Evolutionary conservation across 1,284 basidiomycete genomes (phyloP), one percentile per base, ranked within the genome.

Genomic region (Cryptococcus sp.): DNA sequence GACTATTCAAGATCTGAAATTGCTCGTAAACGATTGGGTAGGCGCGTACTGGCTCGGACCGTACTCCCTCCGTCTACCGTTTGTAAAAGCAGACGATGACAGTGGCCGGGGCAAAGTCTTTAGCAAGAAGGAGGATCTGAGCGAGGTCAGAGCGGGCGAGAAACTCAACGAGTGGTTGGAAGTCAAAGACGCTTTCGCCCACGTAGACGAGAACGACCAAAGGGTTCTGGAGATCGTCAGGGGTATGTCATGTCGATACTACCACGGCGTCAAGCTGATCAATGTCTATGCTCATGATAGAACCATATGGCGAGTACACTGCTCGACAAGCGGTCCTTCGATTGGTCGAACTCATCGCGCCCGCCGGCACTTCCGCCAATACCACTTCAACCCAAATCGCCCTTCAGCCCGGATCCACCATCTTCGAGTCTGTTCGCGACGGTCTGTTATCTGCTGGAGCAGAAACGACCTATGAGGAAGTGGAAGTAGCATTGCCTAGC

Each of bases 291-390:
- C 23, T 48, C 15, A 41, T 38, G 10, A 3, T 64, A 79, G 82
- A 81, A 65, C 76, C 81, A 11, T 83, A 80, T 71, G 81, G 81
- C 49, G 82, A 82, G 64, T 75, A 78, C 38, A 75, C 80, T 43
- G 82, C 81, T 16, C 75, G 82, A 16, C 75, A 79, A 58, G 78
- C 81, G 41, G 73, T 83, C 41, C 73, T 82, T 47, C 76, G 81
- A 35, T 72, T 83, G 41, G 72, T 81, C 49, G 82, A 83, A 58
- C 77, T 81, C 56, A 73, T 75, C 49, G 72, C 79, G 52, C 77
- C 77, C 30, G 70, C 77, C n/a, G 78, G 79, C 38, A 69, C 77
- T 10, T 69, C 72, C 22, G 71, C 75, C 43, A 70, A 79, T 45
- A 77, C 78, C 51, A 67, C 72, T 16, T 68, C 79, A 13, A 73